Evolutionary conservation across 2,329 filamentous ascomycete genomes (phyloP).

Genomic region (Microdochium bolleyi): DNA sequence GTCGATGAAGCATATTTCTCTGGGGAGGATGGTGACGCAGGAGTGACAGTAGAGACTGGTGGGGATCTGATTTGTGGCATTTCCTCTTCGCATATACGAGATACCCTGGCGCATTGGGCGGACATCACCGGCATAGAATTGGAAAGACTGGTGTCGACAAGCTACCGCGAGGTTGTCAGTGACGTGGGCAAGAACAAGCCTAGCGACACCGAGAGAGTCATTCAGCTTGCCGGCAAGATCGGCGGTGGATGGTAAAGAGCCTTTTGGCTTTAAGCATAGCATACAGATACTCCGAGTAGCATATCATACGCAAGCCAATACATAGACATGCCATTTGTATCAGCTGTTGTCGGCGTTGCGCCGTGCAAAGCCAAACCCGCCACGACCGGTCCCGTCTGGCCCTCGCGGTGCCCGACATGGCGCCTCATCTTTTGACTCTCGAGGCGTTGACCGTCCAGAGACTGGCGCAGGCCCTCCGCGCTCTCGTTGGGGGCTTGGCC

Average conservation of each 20-base stretch:
- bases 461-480: conserved; percentile 23
- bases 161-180: conserved; percentile 86
- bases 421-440: conserved; percentile 46
- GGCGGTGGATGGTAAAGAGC: conserved; percentile 78
- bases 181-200: conserved; percentile 76
- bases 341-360: not conserved
- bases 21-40: conserved; percentile 45
- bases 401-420: conserved; percentile 69
- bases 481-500: conserved; percentile 43
- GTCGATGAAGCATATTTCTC: conserved; percentile 92
- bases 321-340: conserved; percentile 2
- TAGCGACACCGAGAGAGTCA: conserved; percentile 71
- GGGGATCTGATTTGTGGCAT: conserved; percentile 52
- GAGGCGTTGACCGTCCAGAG: conserved; percentile 36
- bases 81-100: conserved; percentile 56
- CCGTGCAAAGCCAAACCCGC: conserved; percentile 64
- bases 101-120: conserved; percentile 71
- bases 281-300: conserved; percentile 1
- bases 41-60: conserved; percentile 13
- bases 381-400: conserved; percentile 68
- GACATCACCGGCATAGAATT: conserved; percentile 60
- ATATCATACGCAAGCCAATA: conserved; percentile 15
- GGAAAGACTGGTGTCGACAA: conserved; percentile 73
- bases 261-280: conserved; percentile 2
- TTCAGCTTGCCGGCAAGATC: conserved; percentile 81